phyloP scores from a whole-genome alignment of 108 stramenopile species.

The Bacterosira constricta region DNA sequence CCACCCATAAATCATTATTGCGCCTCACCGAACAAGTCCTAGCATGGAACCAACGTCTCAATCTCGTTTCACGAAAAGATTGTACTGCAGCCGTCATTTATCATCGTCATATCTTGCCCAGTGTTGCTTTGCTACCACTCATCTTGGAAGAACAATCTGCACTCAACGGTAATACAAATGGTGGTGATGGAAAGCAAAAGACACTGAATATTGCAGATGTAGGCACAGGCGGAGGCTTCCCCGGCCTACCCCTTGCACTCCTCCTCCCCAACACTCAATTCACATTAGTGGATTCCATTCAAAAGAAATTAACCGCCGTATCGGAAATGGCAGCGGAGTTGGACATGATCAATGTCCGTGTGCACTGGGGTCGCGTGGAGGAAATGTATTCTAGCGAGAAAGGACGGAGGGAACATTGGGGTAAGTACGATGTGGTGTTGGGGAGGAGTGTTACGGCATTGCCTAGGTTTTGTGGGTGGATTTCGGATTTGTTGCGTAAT shows the following conservation, averaged over 20 bases:
- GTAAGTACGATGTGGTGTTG: conserved; percentile 63
- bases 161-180: too few relatives aligned
- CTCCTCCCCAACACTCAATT: conserved; percentile 68
- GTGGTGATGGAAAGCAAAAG: too few relatives aligned
- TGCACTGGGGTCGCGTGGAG: conserved; percentile 79
- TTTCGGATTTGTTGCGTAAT: conserved; percentile 58
- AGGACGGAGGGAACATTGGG: conserved; percentile 10
- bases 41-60: conserved; percentile 86
- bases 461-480: conserved; percentile 79
- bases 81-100: conserved; percentile 69
- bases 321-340: conserved; percentile 75
- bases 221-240: conserved; percentile 90
- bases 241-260: conserved; percentile 89
- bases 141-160: conserved; percentile 12
- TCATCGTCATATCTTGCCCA: conserved; percentile 82
- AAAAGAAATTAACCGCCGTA: conserved; percentile 81
- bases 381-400: conserved; percentile 37
- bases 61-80: conserved; percentile 81
- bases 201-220: conserved; percentile 77
- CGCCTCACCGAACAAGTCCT: conserved; percentile 59
- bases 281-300: conserved; percentile 78
- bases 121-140: conserved; percentile 61
- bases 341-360: conserved; percentile 67
- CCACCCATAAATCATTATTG: conserved; percentile 53
- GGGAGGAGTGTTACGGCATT: conserved; percentile 82